Evolutionary conservation across 1,139 yeast genomes (phyloP), one percentile per base, ranked within the genome.

Genomic region (Suhomyces terraborum): DNA sequence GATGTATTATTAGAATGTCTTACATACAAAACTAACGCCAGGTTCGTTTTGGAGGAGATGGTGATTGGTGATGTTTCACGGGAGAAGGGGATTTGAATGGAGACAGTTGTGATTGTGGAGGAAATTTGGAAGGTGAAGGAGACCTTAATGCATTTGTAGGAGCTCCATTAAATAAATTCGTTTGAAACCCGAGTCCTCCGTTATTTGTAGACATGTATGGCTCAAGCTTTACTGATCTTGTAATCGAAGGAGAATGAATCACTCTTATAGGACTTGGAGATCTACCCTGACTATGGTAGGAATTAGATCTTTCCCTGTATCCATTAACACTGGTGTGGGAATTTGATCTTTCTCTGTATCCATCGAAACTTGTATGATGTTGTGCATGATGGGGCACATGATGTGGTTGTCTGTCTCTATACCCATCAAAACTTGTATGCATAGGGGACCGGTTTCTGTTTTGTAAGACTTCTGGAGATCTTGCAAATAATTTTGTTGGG

Each of bases 61-160:
- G 45, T 6, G 48, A 43, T 6, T 39, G 35, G 18, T 41, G 35
- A 16, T 41, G 40, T 24, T 38, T 46, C 24, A 32, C 43, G 10
- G 50, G 50, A 3, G 48, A 42, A 10, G 50, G 50, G 4, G 49
- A 45, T 24, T 42, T 40, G 40, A 44, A 41, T 9, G 46, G 45
- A 9, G 46, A 35, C 16, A 39, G 40, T 23, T 30, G 28, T 12
- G 40, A 33, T 14, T 36, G 44, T 13, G 34, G 34, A 17, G 35
- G 35, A 19, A 33, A 36, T 28, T 41, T 48, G n/a, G 41, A 31
- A 7, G 51, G 49, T 8, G 53, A 47, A 8, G 47, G 47, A 14
- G 48, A 43, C 29, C 48, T 32, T 23, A 43, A 37, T 10, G 34
- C 20, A 32, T 38, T 36, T 16, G 29, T 32, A 20, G 41, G 37